Evolutionary conservation across 2,329 filamentous ascomycete genomes (phyloP).

Genomic region (Hypoxylon sp.): DNA sequence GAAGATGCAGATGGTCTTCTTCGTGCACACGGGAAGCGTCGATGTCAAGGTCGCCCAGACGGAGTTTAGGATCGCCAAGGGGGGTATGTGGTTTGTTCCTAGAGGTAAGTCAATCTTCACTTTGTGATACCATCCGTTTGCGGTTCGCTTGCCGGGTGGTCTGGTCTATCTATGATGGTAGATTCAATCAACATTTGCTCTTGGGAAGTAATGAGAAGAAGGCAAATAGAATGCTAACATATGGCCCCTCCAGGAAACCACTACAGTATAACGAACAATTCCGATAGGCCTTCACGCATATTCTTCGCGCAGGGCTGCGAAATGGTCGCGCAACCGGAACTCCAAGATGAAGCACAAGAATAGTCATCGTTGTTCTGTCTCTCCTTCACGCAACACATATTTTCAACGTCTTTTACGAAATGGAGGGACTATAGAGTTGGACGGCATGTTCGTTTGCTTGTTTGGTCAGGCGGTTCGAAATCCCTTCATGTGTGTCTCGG

Average conservation of each 20-base stretch:
- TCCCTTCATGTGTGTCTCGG: constrained; percentile 17
- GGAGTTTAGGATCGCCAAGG: constrained; percentile 85
- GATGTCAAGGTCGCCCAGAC: constrained; percentile 82
- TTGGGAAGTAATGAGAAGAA: no score
- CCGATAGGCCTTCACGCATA: constrained; percentile 78
- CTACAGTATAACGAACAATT: constrained; percentile 90
- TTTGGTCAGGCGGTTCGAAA: constrained; percentile 10
- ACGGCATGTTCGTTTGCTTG: constrained; percentile 7
- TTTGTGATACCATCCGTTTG: not conserved
- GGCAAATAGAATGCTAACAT: constrained; percentile 12
- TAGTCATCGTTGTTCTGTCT: not conserved
- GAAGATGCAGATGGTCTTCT: constrained; percentile 98
- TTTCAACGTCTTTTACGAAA: constrained; percentile 10
- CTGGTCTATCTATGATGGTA: not conserved
- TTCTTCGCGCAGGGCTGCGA: constrained; percentile 95
- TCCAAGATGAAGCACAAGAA: constrained; percentile 24
- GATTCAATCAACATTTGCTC: not conserved
- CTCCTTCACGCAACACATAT: not conserved
- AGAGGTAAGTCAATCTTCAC: constrained; percentile 76
- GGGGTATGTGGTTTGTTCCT: constrained; percentile 94
- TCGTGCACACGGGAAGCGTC: constrained; percentile 87
- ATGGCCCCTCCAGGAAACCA: constrained; percentile 78
- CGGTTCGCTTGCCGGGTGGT: not conserved
- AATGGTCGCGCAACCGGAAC: constrained; percentile 52
- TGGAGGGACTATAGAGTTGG: constrained; percentile 3